Conservation (phyloP, 2,329 filamentous ascomycete species). For the Cercospora beticola region DNA sequence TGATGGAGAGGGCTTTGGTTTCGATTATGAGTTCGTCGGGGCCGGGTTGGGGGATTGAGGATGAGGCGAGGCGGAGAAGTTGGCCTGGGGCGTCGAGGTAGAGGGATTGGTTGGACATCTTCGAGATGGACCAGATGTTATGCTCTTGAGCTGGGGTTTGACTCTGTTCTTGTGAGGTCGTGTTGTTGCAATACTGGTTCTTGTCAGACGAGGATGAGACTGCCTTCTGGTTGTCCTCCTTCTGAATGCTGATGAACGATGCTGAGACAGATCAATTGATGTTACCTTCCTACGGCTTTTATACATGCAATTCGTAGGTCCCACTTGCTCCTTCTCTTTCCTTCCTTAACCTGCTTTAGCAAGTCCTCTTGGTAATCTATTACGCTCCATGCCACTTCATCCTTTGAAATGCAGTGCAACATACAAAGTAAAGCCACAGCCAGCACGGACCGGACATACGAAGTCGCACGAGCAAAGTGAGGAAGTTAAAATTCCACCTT, state of each 20-base stretch:
- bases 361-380: neutral
- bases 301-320: neutral
- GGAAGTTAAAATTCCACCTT: neutral
- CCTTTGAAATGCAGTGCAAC: neutral
- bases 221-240: neutral
- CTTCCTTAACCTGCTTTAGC: neutral
- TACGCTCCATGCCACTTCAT: neutral
- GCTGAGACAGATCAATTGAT: neutral
- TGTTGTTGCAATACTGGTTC: neutral
- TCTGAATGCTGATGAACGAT: too few species aligned
- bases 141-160: neutral
- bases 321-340: neutral
- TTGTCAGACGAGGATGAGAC: neutral
- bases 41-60: conserved; percentile 31
- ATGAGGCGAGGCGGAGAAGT: conserved; percentile 24
- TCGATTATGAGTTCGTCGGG: conserved; percentile 36
- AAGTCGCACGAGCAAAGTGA: neutral
- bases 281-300: neutral
- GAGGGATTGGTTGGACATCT: conserved; percentile 17
- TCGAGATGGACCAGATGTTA: too few species aligned
- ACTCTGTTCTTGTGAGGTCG: neutral
- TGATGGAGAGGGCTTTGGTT: conserved; percentile 39
- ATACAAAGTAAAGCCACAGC: too few species aligned
- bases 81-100: conserved; percentile 19
- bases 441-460: neutral